phyloP scores from a whole-genome alignment of 164 flowering plant species.

The Paratinospora sagittata region DNA sequence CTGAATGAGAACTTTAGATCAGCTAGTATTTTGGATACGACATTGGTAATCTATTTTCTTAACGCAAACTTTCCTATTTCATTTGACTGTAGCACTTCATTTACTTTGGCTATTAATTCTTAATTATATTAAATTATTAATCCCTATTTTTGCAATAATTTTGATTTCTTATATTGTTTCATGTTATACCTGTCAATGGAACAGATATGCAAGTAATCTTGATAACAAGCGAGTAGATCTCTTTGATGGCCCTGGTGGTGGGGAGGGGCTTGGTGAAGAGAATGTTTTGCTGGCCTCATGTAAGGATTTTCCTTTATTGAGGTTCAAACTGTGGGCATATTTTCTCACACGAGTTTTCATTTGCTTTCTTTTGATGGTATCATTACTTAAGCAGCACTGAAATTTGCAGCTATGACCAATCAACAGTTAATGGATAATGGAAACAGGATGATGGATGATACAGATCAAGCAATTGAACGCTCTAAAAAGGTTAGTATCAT shows the following conservation, averaged over 20 bases:
- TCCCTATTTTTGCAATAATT: neutral
- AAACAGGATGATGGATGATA: constrained; percentile 79
- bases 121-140: neutral
- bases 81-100: too few species aligned
- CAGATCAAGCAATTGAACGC: constrained; percentile 87
- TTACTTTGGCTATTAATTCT: too few species aligned
- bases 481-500: constrained; percentile 52
- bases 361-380: neutral
- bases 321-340: neutral
- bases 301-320: constrained; percentile 25
- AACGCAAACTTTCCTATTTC: too few species aligned
- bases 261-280: constrained; percentile 47
- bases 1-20: too few species aligned
- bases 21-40: too few species aligned
- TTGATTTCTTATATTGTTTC: constrained; percentile 5
- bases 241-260: constrained; percentile 53
- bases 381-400: neutral
- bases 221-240: constrained; percentile 71
- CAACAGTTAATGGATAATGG: constrained; percentile 76
- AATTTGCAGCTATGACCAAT: constrained; percentile 73
- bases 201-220: constrained; percentile 52
- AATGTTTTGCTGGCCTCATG: constrained; percentile 69
- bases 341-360: neutral
- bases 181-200: constrained; percentile 1
- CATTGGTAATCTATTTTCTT: too few species aligned